Conservation (phyloP, 306 rosid genomes). For the Ochetophila trinervis region DNA sequence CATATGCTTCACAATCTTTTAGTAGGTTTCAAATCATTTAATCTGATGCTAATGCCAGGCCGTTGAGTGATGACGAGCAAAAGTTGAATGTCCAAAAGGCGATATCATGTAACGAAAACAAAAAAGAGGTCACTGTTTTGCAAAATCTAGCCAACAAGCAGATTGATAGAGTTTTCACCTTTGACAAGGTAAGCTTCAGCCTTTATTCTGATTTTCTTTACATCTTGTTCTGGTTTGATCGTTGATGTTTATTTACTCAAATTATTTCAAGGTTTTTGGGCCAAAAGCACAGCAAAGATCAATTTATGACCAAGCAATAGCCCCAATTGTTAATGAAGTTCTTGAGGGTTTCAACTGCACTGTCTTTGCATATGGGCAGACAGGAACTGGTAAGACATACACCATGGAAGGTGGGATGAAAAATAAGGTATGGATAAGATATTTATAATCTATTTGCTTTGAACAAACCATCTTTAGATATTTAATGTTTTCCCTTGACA, state of each 20-base stretch:
- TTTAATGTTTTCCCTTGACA: not conserved
- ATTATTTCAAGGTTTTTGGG: slow-evolving; percentile 70
- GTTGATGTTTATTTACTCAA: not conserved
- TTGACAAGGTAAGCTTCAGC: slow-evolving; percentile 68
- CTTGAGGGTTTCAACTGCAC: slow-evolving; percentile 98
- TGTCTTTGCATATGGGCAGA: slow-evolving; percentile 94
- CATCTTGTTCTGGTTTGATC: not conserved
- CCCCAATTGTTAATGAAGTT: slow-evolving; percentile 90
- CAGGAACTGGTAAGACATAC: slow-evolving; percentile 97
- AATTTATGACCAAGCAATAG: slow-evolving; percentile 86
- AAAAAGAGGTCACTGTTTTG: slow-evolving; percentile 76
- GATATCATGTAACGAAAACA: slow-evolving; percentile 74
- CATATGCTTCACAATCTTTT: not conserved
- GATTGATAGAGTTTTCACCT: slow-evolving; percentile 74
- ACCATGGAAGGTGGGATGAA: slow-evolving; percentile 99
- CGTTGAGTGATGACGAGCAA: slow-evolving; percentile 76
- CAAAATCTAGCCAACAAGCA: slow-evolving; percentile 86
- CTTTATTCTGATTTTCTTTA: not conserved
- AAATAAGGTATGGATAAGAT: slow-evolving; percentile 56
- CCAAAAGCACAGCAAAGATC: slow-evolving; percentile 90
- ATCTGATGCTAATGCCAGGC: slow-evolving; percentile 43
- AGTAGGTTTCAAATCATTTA: not conserved
- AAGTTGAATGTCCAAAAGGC: slow-evolving; percentile 48
- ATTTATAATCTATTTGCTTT: not conserved
- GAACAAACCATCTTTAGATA: too few relatives aligned